Conservation (phyloP, 2,329 filamentous ascomycete genomes). For the Colletotrichum filicis region DNA sequence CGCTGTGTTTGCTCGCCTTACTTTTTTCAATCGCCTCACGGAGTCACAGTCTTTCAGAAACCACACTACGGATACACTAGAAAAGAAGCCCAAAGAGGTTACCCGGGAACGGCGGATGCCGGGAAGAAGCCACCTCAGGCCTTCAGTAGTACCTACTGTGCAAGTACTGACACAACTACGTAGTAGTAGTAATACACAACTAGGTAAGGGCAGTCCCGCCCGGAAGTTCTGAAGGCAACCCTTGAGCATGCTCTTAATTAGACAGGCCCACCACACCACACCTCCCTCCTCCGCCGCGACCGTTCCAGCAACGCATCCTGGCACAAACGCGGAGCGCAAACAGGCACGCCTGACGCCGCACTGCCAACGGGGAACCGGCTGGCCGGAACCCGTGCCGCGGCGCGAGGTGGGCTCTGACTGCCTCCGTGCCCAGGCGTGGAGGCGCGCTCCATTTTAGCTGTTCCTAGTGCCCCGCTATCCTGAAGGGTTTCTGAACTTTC, state of each 20-base stretch:
- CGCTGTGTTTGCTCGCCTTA: background rate
- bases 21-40: background rate
- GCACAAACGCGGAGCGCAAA: constrained; percentile 10
- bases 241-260: constrained; percentile 25
- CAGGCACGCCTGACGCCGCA: background rate
- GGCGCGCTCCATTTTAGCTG: constrained; percentile 7
- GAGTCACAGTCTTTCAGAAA: too few species aligned
- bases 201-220: background rate
- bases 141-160: background rate
- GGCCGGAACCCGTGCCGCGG: constrained; percentile 29
- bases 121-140: background rate
- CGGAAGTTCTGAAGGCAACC: constrained; percentile 16
- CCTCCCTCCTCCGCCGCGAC: background rate
- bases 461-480: background rate
- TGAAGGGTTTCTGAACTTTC: background rate
- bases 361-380: constrained; percentile 26
- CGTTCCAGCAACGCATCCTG: constrained; percentile 3
- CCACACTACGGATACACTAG: background rate
- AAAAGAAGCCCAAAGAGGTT: background rate
- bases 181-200: too few species aligned
- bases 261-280: background rate
- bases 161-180: too few species aligned
- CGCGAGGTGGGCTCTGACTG: constrained; percentile 6
- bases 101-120: background rate
- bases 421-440: constrained; percentile 7